A percentile compares a stretch with the other conserved stretches of the same genome.
Conservation (phyloP, 2,329 filamentous ascomycete genomes). For the Claviceps monticola region DNA sequence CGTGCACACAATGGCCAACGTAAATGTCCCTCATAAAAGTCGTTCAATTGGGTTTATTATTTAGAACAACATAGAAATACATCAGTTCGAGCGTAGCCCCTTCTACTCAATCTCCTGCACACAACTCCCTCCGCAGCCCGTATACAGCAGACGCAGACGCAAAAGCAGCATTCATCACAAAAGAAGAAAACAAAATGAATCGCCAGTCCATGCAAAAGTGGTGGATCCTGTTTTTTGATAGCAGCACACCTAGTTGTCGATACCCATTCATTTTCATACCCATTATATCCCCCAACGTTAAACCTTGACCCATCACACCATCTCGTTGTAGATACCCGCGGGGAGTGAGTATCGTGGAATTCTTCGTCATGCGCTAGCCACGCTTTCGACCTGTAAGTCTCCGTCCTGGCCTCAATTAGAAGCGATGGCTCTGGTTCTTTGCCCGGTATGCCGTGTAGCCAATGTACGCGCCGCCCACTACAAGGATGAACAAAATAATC, state of each 20-base stretch:
- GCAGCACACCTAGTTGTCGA: not conserved
- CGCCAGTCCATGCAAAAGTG: slow-evolving; percentile 5
- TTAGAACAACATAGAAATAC: not conserved
- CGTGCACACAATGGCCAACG: no score
- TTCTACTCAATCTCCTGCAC: not conserved
- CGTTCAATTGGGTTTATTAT: no score
- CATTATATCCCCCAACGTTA: not conserved
- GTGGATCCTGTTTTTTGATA: not conserved
- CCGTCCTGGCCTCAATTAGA: slow-evolving; percentile 20
- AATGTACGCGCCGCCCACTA: slow-evolving; percentile 62
- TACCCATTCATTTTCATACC: not conserved
- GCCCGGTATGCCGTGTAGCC: slow-evolving; percentile 75
- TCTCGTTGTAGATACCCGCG: no score
- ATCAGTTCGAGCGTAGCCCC: not conserved
- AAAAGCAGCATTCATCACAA: not conserved
- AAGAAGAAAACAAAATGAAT: not conserved
- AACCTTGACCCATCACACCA: no score
- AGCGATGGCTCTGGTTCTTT: slow-evolving; percentile 45
- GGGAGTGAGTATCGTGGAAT: no score
- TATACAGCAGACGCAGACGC: not conserved
- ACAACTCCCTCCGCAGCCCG: not conserved
- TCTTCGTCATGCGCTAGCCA: no score
- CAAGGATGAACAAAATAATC: slow-evolving; percentile 59
- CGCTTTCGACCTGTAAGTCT: no score
- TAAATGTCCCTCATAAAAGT: no score